Evolutionary conservation across 2,329 filamentous ascomycete species (phyloP).

Genomic region (Rutstroemia sp.): DNA sequence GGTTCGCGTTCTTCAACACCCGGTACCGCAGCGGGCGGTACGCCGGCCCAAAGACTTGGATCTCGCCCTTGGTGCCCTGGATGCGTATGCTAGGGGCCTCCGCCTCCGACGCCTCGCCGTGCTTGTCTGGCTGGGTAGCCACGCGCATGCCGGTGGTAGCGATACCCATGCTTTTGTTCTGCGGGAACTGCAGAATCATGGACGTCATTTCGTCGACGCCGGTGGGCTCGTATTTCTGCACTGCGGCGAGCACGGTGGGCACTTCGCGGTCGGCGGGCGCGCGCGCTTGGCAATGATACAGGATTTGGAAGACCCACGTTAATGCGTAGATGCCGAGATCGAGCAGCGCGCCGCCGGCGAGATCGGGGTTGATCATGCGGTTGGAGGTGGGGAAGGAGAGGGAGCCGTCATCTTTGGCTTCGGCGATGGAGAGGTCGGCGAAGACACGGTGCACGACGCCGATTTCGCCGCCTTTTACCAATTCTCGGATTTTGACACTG

Average conservation of each 20-base stretch:
- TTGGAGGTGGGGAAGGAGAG: constrained; percentile 35
- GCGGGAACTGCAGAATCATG: constrained; percentile 55
- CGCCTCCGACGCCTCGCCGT: constrained; percentile 38
- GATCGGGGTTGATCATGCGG: constrained; percentile 61
- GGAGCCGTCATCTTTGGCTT: constrained; percentile 44
- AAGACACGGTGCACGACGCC: constrained; percentile 38
- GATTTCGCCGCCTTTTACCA: constrained; percentile 32
- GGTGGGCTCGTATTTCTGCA: constrained; percentile 51
- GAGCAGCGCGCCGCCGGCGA: constrained; percentile 60
- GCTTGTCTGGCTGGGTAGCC: constrained; percentile 39
- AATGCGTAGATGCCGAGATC: constrained; percentile 65
- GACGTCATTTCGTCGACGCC: constrained; percentile 57
- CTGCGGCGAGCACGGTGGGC: constrained; percentile 48
- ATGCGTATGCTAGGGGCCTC: constrained; percentile 51
- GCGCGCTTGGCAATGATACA: constrained; percentile 55
- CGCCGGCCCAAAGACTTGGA: constrained; percentile 53
- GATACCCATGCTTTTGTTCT: constrained; percentile 51
- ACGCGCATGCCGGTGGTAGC: constrained; percentile 46
- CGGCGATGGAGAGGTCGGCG: constrained; percentile 36
- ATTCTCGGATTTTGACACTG: constrained; percentile 49
- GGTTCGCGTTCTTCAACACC: constrained; percentile 37
- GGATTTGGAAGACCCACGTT: constrained; percentile 64
- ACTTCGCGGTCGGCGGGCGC: constrained; percentile 30
- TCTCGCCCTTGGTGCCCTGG: constrained; percentile 58
- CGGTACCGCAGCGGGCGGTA: constrained; percentile 48